These are phyloP conservation scores for Gracilaria gracilis DNA, from an alignment of 23 red algal species.

Conservation along the genomic window DNA sequence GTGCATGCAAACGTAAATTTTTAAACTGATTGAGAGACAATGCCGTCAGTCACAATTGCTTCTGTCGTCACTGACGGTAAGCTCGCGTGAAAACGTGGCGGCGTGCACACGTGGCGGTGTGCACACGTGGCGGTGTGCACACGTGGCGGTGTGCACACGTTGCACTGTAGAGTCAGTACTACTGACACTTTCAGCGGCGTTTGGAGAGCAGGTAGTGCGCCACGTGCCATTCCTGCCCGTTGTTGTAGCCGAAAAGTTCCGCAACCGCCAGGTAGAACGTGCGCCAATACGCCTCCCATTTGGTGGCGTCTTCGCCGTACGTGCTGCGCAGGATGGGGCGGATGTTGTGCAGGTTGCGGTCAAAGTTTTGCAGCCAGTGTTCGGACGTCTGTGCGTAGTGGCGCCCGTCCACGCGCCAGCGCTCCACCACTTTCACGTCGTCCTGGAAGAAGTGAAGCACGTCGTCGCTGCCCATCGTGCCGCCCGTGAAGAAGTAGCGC, in stretches of 20 bases:
- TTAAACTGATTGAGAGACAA: too few relatives aligned
- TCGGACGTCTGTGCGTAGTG: constrained; percentile 98
- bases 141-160: too few relatives aligned
- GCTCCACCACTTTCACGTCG: constrained; percentile 63
- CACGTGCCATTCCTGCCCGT: constrained; percentile 94
- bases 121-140: too few relatives aligned
- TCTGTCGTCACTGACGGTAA: too few relatives aligned
- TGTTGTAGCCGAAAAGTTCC: constrained; percentile 91
- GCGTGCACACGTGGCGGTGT: too few relatives aligned
- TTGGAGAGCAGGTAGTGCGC: constrained; percentile 84
- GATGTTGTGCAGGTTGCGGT: constrained; percentile 64
- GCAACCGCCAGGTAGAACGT: constrained; percentile 95
- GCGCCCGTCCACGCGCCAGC: constrained; percentile 92
- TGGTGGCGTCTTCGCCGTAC: constrained; percentile 78
- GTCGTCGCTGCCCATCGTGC: constrained; percentile 89
- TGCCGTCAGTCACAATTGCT: too few relatives aligned
- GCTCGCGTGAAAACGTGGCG: too few relatives aligned
- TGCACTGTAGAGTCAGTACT: too few relatives aligned
- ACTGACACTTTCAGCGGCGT: neutral
- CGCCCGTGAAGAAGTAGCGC: constrained; percentile 95
- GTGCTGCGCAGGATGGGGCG: constrained; percentile 60
- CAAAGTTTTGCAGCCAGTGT: constrained; percentile 90
- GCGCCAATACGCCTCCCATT: constrained; percentile 98
- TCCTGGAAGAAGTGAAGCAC: constrained; percentile 90
- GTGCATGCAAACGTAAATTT: too few relatives aligned